Evolutionary conservation across 768 basidiomycete genomes (phyloP).

Genomic region (Erythrobasidium yunnanense): DNA sequence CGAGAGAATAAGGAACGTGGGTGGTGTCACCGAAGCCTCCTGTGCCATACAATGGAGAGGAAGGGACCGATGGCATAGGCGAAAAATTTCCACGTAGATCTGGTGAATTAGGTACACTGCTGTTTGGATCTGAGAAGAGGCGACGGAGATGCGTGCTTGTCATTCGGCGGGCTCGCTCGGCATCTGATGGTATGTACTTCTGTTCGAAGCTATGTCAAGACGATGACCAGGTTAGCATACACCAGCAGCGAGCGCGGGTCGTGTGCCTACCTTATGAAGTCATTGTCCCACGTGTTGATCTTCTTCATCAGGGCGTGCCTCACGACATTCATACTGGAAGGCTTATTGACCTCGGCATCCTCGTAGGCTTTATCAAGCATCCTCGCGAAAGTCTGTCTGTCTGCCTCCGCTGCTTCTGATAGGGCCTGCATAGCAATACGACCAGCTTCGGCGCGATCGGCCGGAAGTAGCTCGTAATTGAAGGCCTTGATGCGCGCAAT

Average conservation of each 20-base stretch:
- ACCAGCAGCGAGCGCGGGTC: neutral
- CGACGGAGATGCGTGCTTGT: slow-evolving; percentile 43
- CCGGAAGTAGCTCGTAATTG: slow-evolving; percentile 32
- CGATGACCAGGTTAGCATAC: neutral
- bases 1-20: no score
- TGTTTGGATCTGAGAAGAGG: slow-evolving; percentile 38
- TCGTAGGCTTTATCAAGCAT: slow-evolving; percentile 70
- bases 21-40: no score
- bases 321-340: slow-evolving; percentile 78
- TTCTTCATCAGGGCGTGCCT: slow-evolving; percentile 79
- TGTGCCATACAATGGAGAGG: slow-evolving; percentile 12
- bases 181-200: slow-evolving; percentile 42
- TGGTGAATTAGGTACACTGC: slow-evolving; percentile 19
- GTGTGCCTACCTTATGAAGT: slow-evolving; percentile 55
- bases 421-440: slow-evolving; percentile 56
- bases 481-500: slow-evolving; percentile 39
- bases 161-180: slow-evolving; percentile 47
- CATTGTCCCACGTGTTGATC: slow-evolving; percentile 91
- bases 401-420: slow-evolving; percentile 61
- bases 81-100: slow-evolving; percentile 1
- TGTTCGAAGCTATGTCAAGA: slow-evolving; percentile 45
- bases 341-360: slow-evolving; percentile 58
- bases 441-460: slow-evolving; percentile 47
- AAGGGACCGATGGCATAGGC: slow-evolving; percentile 9
- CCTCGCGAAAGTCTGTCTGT: slow-evolving; percentile 55